Evolutionary conservation across 306 rosid genomes (phyloP), one percentile per base, ranked within the genome.

Genomic region (Clitoria ternatea): DNA sequence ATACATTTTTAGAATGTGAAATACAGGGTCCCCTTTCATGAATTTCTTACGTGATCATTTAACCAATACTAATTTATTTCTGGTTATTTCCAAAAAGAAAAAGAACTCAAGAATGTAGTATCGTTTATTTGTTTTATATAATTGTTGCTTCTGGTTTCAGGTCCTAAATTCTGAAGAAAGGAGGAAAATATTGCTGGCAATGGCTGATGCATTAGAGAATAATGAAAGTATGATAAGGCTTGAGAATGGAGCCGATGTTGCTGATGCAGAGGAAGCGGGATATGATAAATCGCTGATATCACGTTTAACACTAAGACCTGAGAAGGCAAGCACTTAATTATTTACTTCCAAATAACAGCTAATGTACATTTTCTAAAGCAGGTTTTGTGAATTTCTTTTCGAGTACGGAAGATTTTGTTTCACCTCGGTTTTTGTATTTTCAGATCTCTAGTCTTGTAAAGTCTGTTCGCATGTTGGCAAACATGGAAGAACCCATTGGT

Each of bases 401-500:
- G 30, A 54, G 4, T 43, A 36, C 44, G n/a, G 4, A 50, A 39
- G 61, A 6, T 68, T 27, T 66, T 60, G 18, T 44, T 14, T 79
- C 45, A 81, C 77, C 33, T 57, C 59, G 4, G 27, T 23, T 45
- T 47, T 48, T 72, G 8, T 77, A 23, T 74, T 69, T 68, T 72
- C 86, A 94, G 99, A 87, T 91, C 50, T 27, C 84, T 20, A 39
- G 85, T 45, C 97, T 90, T 42, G 97, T 81, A 24, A 87, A 62
- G 40, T 85, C 99, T 8, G 47, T 94, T 53, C 96, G 97, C n/a
- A 83, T 72, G 70, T 86, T 94, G 49, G 97, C 97, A 1, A 78
- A 89, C 74, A 89, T 91, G 96, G 82, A 84, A 43, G 99, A 94
- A 66, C 97, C 99, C 40, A 70, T 94, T 73, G 96, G 96, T 70